Evolutionary conservation across 2,329 filamentous ascomycete genomes (phyloP).

Genomic region (Neonectria magnoliae): DNA sequence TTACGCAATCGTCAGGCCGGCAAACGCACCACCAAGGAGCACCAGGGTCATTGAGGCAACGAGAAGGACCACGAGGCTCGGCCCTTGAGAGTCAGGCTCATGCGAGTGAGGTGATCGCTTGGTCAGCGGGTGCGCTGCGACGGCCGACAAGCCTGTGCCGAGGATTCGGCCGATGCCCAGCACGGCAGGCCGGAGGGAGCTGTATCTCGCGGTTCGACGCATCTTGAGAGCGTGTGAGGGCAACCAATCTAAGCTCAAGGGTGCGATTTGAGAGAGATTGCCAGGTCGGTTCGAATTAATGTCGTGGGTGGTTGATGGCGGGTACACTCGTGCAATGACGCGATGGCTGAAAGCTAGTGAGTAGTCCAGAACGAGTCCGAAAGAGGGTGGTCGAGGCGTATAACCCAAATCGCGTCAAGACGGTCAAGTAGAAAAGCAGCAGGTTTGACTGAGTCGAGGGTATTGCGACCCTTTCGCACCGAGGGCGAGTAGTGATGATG

Average conservation of each 20-base stretch:
- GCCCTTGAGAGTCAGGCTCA: slow-evolving; percentile 63
- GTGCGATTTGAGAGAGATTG: slow-evolving; percentile 11
- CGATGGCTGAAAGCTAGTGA: neutral
- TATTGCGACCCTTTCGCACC: slow-evolving; percentile 33
- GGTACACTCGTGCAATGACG: neutral
- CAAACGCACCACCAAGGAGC: slow-evolving; percentile 89
- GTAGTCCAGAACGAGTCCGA: neutral
- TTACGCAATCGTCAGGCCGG: slow-evolving; percentile 88
- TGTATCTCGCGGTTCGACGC: slow-evolving; percentile 49
- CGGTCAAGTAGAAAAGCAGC: neutral
- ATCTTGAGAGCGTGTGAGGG: slow-evolving; percentile 30
- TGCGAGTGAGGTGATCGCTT: slow-evolving; percentile 53
- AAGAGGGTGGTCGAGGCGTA: neutral
- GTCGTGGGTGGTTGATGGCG: neutral
- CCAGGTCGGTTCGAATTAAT: neutral
- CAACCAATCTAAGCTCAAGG: slow-evolving; percentile 4
- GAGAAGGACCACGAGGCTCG: slow-evolving; percentile 82
- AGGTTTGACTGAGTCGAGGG: slow-evolving; percentile 3
- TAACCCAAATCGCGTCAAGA: neutral
- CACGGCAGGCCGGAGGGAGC: slow-evolving; percentile 58
- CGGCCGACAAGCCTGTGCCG: slow-evolving; percentile 59
- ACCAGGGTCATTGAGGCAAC: slow-evolving; percentile 83
- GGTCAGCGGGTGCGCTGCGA: slow-evolving; percentile 58
- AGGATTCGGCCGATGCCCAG: slow-evolving; percentile 63
- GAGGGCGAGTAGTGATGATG: slow-evolving; percentile 29